Conservation (phyloP, 2,329 filamentous ascomycete genomes). For the Chaetomium sp. region DNA sequence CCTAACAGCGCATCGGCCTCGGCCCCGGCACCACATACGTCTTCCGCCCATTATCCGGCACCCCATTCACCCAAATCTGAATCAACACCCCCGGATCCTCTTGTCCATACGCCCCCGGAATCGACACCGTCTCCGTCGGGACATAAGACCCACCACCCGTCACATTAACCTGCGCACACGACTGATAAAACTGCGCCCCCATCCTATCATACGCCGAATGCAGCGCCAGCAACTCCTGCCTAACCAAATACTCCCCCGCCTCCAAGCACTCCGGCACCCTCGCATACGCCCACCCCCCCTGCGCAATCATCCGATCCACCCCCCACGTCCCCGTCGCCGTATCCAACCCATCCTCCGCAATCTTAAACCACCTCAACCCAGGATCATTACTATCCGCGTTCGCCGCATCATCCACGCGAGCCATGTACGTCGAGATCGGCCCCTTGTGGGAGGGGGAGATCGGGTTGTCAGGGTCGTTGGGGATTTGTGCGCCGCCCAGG, state of each 20-base stretch:
- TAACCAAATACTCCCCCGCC: background rate
- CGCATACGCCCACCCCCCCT: background rate
- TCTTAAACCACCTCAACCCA: background rate
- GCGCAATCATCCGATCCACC: background rate
- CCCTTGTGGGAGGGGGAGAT: conserved; percentile 1
- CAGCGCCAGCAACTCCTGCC: background rate
- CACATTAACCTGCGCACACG: background rate
- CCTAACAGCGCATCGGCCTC: too few relatives aligned
- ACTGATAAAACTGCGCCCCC: background rate
- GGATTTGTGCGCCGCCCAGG: background rate
- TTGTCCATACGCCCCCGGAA: background rate
- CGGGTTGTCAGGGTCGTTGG: conserved; percentile 2
- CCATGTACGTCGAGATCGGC: conserved; percentile 2
- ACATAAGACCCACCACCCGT: background rate
- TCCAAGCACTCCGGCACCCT: background rate
- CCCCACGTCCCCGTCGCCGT: background rate
- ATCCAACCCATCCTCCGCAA: background rate
- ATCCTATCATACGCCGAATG: background rate
- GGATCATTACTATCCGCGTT: background rate
- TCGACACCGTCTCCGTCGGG: background rate
- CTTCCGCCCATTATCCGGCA: background rate
- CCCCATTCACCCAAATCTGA: background rate
- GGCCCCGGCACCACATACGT: background rate
- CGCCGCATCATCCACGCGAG: background rate
- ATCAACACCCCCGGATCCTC: background rate